Evolutionary conservation across 202 grass and related monocot genomes (phyloP).

Genomic region (Zoysia matrella): DNA sequence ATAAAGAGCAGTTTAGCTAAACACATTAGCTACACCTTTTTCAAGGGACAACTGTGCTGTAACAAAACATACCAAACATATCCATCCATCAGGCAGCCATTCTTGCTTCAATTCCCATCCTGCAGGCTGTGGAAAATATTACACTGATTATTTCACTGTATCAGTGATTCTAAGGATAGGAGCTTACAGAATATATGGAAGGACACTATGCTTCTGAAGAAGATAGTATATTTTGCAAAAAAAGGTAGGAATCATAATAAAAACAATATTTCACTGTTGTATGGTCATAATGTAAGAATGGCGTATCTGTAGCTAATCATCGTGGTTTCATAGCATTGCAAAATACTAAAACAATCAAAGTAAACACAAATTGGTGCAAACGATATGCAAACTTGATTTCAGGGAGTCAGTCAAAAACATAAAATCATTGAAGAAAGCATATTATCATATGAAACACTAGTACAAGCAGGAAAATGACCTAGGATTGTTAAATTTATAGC

Average conservation of each 20-base stretch:
- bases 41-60: constrained; percentile 11
- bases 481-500: constrained; percentile 11
- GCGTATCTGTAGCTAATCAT: constrained; percentile 14
- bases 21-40: background rate
- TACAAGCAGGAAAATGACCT: constrained; percentile 4
- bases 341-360: constrained; percentile 24
- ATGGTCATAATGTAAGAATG: constrained; percentile 9
- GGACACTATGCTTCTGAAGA: background rate
- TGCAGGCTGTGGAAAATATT: constrained; percentile 58
- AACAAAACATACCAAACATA: constrained; percentile 83
- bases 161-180: constrained; percentile 19
- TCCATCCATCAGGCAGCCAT: constrained; percentile 88
- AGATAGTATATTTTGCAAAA: background rate
- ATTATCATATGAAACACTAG: background rate
- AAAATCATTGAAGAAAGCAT: background rate
- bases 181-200: constrained; percentile 12
- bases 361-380: constrained; percentile 11
- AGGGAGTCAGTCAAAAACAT: background rate
- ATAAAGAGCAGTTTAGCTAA: constrained; percentile 35
- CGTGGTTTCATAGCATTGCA: background rate
- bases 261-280: background rate
- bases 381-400: background rate
- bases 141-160: constrained; percentile 18
- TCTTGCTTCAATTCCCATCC: constrained; percentile 95
- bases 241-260: constrained; percentile 1